Conservation (phyloP, 176 grass and related monocot species). For the Oryza meyeriana region DNA sequence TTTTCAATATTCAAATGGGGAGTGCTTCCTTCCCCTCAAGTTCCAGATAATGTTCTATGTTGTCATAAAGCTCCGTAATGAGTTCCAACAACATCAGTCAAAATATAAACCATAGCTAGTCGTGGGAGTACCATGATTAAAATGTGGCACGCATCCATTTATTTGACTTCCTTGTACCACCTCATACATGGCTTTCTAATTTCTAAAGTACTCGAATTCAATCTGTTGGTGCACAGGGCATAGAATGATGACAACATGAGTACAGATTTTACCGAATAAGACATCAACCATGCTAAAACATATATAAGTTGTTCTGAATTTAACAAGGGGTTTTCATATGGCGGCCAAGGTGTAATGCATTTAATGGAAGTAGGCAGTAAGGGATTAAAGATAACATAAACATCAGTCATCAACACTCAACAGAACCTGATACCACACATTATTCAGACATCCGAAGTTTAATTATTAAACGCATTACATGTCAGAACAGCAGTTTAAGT, state of each 20-base stretch:
- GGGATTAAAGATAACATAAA: not conserved
- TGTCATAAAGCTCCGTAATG: not conserved
- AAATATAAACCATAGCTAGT: not conserved
- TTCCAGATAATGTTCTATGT: not conserved
- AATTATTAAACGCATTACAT: not conserved
- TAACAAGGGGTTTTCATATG: slow-evolving; percentile 10
- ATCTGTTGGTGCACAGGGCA: slow-evolving; percentile 9
- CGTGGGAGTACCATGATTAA: not conserved
- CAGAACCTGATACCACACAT: not conserved
- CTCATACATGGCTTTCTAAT: not conserved
- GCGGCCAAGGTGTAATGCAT: not conserved
- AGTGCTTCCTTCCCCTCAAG: not conserved
- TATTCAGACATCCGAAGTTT: not conserved
- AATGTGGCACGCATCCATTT: not conserved
- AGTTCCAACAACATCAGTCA: not conserved
- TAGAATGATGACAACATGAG: not conserved
- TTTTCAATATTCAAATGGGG: not conserved
- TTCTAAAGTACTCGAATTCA: not conserved
- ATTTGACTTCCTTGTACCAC: slow-evolving; percentile 5
- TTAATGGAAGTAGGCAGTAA: not conserved
- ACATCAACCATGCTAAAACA: slow-evolving; percentile 3
- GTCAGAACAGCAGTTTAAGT: not conserved
- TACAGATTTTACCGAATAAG: not conserved
- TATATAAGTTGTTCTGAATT: not conserved
- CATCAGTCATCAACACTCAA: not conserved